A percentile compares a stretch with the other conserved stretches of the same genome.
Evolutionary conservation across 2,329 filamentous ascomycete genomes (phyloP).

Genomic region (Coniochaeta prunicola): DNA sequence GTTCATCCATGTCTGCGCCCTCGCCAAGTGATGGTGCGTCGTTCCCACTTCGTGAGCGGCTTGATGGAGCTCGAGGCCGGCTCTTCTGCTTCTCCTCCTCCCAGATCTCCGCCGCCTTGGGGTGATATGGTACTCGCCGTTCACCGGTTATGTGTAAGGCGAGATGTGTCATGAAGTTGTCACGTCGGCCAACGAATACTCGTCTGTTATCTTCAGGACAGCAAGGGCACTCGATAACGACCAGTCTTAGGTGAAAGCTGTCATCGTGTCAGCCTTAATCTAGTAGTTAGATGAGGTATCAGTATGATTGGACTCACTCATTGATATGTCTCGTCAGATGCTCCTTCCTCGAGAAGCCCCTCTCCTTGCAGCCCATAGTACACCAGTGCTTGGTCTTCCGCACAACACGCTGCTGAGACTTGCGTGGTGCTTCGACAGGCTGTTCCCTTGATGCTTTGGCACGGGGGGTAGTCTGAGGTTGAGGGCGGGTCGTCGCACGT

Average conservation of each 20-base stretch:
- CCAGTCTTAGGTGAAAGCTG: neutral
- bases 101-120: neutral
- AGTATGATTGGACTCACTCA: slow-evolving; percentile 33
- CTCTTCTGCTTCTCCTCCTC: neutral
- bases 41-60: neutral
- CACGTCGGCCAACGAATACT: neutral
- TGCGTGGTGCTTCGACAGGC: neutral
- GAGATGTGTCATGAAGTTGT: slow-evolving; percentile 3
- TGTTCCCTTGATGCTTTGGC: slow-evolving; percentile 4
- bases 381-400: slow-evolving; percentile 33
- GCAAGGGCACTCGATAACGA: neutral
- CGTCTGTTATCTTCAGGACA: slow-evolving; percentile 2
- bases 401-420: slow-evolving; percentile 7
- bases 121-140: neutral
- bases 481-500: slow-evolving; percentile 6
- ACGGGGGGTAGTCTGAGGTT: slow-evolving; percentile 5
- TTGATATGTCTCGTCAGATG: slow-evolving; percentile 48
- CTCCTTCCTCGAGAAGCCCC: slow-evolving; percentile 42
- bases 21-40: neutral
- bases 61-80: neutral
- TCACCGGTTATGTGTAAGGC: neutral
- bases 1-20: neutral
- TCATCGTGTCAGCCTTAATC: neutral
- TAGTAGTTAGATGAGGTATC: neutral
- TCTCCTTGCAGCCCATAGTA: slow-evolving; percentile 22